phyloP scores from a whole-genome alignment of 208 protist species.

The Crithidia brevicula region DNA sequence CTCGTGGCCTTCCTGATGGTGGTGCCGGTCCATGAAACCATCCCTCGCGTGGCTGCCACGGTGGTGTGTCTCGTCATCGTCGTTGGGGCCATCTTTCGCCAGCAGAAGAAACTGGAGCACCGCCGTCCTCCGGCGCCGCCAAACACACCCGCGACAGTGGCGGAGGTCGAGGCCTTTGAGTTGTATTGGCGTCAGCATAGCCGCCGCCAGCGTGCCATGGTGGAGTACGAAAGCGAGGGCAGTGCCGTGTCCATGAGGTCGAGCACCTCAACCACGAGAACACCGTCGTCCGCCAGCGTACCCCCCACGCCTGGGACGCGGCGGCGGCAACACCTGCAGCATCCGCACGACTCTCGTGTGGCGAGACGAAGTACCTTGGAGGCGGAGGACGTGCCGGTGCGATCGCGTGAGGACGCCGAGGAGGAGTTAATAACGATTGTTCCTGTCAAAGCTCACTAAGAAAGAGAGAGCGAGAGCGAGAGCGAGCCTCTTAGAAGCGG shows the following conservation, averaged over 20 bases:
- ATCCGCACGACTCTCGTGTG: too few species aligned
- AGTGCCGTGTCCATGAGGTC: constrained; percentile 6
- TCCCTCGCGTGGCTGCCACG: constrained; percentile 8
- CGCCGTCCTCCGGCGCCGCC: constrained; percentile 33
- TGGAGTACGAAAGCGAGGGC: constrained; percentile 10
- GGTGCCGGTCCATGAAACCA: constrained; percentile 3
- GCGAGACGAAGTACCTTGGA: background rate
- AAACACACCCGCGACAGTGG: constrained; percentile 33
- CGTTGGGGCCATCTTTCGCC: constrained; percentile 3
- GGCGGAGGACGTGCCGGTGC: constrained; percentile 10
- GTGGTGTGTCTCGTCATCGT: constrained; percentile 9
- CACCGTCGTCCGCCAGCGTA: background rate
- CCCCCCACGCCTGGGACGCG: background rate
- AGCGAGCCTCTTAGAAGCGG: too few species aligned
- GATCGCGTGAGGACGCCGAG: background rate
- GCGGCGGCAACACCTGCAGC: background rate
- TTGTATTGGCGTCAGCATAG: constrained; percentile 29
- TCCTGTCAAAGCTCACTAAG: constrained; percentile 1
- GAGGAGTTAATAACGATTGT: constrained; percentile 20
- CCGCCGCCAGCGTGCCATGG: background rate
- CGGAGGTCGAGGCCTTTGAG: constrained; percentile 25
- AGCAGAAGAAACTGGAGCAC: constrained; percentile 29
- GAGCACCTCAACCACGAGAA: background rate
- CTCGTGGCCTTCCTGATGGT: constrained; percentile 23
- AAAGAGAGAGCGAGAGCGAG: background rate